Evolutionary conservation across 805 yeast species (phyloP).

Genomic region (Wickerhamiella azymoides): DNA sequence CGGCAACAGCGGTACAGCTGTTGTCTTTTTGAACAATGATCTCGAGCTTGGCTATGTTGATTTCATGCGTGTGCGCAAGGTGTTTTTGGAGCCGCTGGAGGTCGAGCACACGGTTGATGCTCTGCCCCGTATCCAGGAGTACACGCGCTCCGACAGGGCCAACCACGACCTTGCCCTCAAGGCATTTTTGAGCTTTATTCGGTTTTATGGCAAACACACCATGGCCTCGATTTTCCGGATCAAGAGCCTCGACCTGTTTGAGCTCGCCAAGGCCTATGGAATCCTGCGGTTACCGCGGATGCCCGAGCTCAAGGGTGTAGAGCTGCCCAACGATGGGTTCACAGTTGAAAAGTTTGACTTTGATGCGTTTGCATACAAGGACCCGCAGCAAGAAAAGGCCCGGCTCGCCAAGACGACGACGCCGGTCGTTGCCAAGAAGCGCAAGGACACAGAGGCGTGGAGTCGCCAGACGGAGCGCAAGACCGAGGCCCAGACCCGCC

Average conservation of each 20-base stretch:
- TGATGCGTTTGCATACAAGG: slow-evolving; percentile 52
- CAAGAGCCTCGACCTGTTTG: slow-evolving; percentile 53
- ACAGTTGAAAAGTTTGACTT: slow-evolving; percentile 47
- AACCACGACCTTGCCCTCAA: slow-evolving; percentile 70
- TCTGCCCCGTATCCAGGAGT: slow-evolving; percentile 29
- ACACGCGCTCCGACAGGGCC: slow-evolving; percentile 60
- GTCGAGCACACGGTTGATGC: slow-evolving; percentile 3
- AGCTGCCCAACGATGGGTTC: slow-evolving; percentile 65
- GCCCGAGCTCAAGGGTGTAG: slow-evolving; percentile 62
- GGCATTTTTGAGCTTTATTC: slow-evolving; percentile 69
- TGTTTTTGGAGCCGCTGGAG: slow-evolving; percentile 31
- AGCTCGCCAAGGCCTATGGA: slow-evolving; percentile 65
- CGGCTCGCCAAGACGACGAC: slow-evolving; percentile 41
- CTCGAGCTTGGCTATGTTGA: slow-evolving; percentile 72
- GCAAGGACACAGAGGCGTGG: slow-evolving; percentile 47
- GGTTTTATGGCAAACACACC: slow-evolving; percentile 75
- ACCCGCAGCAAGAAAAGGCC: slow-evolving; percentile 46
- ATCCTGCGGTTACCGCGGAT: slow-evolving; percentile 74
- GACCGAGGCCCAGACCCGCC: slow-evolving; percentile 47
- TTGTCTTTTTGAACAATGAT: slow-evolving; percentile 57
- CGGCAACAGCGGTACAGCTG: slow-evolving; percentile 65
- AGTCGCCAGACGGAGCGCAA: slow-evolving; percentile 52
- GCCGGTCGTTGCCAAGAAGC: slow-evolving; percentile 36
- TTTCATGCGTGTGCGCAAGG: slow-evolving; percentile 61
- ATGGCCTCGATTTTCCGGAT: slow-evolving; percentile 80